Conservation (phyloP, 129 eudicot genomes). For the Ambrosia artemisiifolia region DNA sequence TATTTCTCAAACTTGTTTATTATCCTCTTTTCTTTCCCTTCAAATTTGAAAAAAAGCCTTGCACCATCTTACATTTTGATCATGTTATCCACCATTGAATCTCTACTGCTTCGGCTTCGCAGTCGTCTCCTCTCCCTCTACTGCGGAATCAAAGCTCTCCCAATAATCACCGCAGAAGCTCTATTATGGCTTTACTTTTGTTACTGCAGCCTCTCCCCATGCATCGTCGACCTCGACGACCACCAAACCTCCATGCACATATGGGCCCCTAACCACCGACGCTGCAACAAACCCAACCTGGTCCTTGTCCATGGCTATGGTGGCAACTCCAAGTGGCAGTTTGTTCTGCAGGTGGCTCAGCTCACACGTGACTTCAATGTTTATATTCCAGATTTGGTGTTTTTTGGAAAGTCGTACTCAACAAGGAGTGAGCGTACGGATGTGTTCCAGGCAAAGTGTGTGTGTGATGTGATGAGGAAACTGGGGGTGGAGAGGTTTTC, state of each 20-base stretch:
- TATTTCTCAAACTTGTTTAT: neutral
- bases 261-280: conserved; percentile 46
- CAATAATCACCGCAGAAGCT: conserved; percentile 36
- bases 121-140: conserved; percentile 23
- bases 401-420: conserved; percentile 63
- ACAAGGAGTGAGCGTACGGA: conserved; percentile 41
- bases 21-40: neutral
- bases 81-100: neutral
- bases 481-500: conserved; percentile 64
- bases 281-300: conserved; percentile 49
- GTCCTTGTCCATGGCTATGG: conserved; percentile 72
- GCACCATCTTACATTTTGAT: neutral
- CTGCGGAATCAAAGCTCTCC: conserved; percentile 32
- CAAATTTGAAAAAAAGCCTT: neutral
- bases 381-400: conserved; percentile 65
- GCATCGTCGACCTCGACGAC: conserved; percentile 53
- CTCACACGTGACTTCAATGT: conserved; percentile 50
- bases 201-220: conserved; percentile 43
- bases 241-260: conserved; percentile 56
- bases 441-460: conserved; percentile 60
- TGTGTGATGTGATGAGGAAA: conserved; percentile 46
- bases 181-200: conserved; percentile 38
- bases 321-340: conserved; percentile 67
- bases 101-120: conserved; percentile 8
- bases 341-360: conserved; percentile 37